Percentiles rank a stretch among this genome's conserved stretches.
phyloP scores from a whole-genome alignment of 805 yeast species.

The baker's yeast (Saccharomyces cerevisiae) region DNA sequence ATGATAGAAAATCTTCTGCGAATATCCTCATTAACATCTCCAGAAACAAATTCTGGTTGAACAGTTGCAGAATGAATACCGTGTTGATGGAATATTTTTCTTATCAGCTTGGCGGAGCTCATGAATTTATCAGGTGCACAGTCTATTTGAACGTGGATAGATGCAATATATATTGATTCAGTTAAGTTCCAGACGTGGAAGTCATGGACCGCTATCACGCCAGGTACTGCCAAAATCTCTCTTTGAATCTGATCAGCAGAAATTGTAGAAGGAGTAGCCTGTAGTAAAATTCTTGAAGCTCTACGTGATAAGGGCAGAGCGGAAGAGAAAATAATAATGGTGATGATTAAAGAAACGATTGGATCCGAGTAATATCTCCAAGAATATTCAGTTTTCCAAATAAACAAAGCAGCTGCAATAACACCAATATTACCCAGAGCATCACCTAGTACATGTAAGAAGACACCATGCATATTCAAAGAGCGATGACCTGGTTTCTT shows the following conservation, averaged over 20 bases:
- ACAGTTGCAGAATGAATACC: conserved; percentile 92
- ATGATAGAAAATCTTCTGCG: conserved; percentile 30
- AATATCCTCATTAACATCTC: conserved; percentile 27
- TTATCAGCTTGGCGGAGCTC: conserved; percentile 63
- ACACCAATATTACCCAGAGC: conserved; percentile 93
- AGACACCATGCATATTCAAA: conserved; percentile 92
- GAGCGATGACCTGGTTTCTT: conserved; percentile 21
- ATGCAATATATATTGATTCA: conserved; percentile 78
- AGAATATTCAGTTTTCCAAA: conserved; percentile 82
- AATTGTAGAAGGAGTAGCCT: conserved; percentile 84
- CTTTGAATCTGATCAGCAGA: conserved; percentile 65
- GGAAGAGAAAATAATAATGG: conserved; percentile 79
- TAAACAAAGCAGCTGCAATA: conserved; percentile 74
- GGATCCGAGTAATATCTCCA: conserved; percentile 91
- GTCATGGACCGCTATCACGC: conserved; percentile 83
- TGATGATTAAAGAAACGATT: conserved; percentile 71
- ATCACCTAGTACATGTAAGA: conserved; percentile 87
- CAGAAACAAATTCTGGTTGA: conserved; percentile 76
- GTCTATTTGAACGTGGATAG: conserved; percentile 75
- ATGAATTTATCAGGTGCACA: conserved; percentile 59
- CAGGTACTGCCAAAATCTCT: conserved; percentile 58
- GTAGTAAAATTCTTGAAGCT: conserved; percentile 79
- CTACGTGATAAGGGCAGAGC: conserved; percentile 85
- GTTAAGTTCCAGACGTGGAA: conserved; percentile 94
- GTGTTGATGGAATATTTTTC: conserved; percentile 68